phyloP scores from a whole-genome alignment of 345 rosid species.

The Heritiera littoralis region DNA sequence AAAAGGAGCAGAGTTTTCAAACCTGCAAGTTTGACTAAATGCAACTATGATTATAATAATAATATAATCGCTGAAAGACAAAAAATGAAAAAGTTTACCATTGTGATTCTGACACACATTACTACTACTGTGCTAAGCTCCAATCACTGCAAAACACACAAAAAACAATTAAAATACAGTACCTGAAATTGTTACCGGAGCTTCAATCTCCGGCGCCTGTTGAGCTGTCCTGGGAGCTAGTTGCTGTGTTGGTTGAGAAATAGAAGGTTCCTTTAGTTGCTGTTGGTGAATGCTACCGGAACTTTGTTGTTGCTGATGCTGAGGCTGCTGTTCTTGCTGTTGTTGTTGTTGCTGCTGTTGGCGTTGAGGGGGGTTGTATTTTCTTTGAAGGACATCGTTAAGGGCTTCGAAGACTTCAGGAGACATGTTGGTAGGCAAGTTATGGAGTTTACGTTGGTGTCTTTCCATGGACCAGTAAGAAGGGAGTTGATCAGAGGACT shows the following conservation, averaged over 20 bases:
- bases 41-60: neutral
- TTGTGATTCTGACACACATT: slow-evolving; percentile 40
- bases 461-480: slow-evolving; percentile 41
- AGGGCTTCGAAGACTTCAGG: slow-evolving; percentile 36
- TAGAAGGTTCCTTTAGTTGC: neutral
- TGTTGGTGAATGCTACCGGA: neutral
- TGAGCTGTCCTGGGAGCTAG: neutral
- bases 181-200: slow-evolving; percentile 29
- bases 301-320: neutral
- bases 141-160: slow-evolving; percentile 1
- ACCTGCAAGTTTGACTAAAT: slow-evolving; percentile 44
- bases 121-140: slow-evolving; percentile 18
- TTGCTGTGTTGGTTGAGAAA: neutral
- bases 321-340: too few relatives aligned
- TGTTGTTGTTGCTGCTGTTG: neutral
- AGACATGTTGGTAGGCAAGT: slow-evolving; percentile 41
- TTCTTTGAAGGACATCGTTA: slow-evolving; percentile 36
- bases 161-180: neutral
- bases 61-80: slow-evolving; percentile 25
- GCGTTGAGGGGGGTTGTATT: slow-evolving; percentile 7
- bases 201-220: neutral
- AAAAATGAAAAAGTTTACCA: slow-evolving; percentile 28
- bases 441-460: slow-evolving; percentile 34
- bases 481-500: slow-evolving; percentile 14
- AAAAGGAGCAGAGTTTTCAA: slow-evolving; percentile 36